phyloP scores from a whole-genome alignment of 805 yeast species.

The Starmerella riodocensis region DNA sequence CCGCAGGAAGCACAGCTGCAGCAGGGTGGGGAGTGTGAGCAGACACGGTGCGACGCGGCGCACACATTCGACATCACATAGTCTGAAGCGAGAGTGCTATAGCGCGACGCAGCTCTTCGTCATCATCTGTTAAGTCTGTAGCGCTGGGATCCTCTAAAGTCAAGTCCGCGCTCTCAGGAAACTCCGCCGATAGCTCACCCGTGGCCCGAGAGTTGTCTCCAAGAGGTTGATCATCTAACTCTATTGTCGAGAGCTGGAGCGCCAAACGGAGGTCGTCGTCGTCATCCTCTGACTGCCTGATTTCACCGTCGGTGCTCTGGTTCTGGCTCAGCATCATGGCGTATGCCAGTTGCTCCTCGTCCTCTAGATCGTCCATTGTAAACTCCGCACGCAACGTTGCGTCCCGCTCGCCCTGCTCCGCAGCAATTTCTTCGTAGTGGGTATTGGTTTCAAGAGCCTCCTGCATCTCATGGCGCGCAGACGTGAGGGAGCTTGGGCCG shows the following conservation, averaged over 20 bases:
- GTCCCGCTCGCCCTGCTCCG: constrained; percentile 15
- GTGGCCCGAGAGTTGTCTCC: too few relatives aligned
- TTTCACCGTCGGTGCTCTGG: background rate
- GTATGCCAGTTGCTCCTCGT: constrained; percentile 26
- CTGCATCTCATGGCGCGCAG: constrained; percentile 14
- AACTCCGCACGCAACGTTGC: constrained; percentile 12
- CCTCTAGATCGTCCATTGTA: constrained; percentile 19
- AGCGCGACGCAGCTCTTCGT: constrained; percentile 14
- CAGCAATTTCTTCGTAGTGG: constrained; percentile 21
- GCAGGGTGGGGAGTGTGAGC: too few relatives aligned
- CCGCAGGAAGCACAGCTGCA: too few relatives aligned
- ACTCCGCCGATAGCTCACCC: too few relatives aligned
- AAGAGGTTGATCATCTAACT: too few relatives aligned
- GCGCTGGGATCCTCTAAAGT: background rate
- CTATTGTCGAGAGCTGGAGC: constrained; percentile 17
- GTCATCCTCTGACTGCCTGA: constrained; percentile 3
- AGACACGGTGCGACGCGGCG: background rate
- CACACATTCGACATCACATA: background rate
- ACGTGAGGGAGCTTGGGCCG: background rate
- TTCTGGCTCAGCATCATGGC: constrained; percentile 26
- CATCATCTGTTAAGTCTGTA: constrained; percentile 1
- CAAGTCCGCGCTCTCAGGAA: background rate
- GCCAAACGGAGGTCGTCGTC: constrained; percentile 23
- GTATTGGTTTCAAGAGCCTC: constrained; percentile 21
- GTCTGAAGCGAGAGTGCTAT: constrained; percentile 6